These are phyloP conservation scores for Suillus tomentosus DNA, from an alignment of 768 basidiomycete species.

Conservation along the genomic window DNA sequence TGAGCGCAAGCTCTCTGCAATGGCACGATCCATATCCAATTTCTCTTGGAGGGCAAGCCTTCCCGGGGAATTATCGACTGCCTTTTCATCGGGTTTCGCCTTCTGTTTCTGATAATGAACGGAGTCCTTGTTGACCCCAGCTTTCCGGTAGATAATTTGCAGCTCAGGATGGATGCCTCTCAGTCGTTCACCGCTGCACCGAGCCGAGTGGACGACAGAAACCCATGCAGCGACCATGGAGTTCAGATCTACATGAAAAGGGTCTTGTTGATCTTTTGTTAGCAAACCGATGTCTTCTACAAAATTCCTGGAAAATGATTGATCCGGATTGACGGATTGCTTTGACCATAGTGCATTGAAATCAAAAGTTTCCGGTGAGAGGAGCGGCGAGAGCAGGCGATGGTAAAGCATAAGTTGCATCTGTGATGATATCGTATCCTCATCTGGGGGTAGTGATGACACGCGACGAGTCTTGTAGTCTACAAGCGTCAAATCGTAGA, in stretches of 20 bases:
- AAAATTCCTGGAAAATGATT: constrained; percentile 53
- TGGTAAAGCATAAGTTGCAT: constrained; percentile 82
- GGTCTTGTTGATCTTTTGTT: constrained; percentile 19
- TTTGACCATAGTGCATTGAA: constrained; percentile 55
- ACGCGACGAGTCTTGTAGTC: constrained; percentile 73
- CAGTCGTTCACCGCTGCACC: constrained; percentile 23
- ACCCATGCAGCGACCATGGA: constrained; percentile 37
- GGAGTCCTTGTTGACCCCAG: not conserved
- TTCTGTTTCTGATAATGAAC: constrained; percentile 11
- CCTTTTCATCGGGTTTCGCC: constrained; percentile 5
- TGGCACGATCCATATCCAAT: constrained; percentile 45
- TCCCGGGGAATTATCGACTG: constrained; percentile 17
- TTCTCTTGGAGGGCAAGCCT: constrained; percentile 37
- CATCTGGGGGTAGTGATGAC: constrained; percentile 51
- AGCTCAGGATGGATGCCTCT: constrained; percentile 37
- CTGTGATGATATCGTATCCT: constrained; percentile 58
- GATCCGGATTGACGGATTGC: constrained; percentile 44
- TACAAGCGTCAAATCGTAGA: constrained; percentile 44
- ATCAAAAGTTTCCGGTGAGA: constrained; percentile 47
- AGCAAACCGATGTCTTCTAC: constrained; percentile 32
- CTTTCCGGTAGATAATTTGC: constrained; percentile 43
- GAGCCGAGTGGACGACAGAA: constrained; percentile 21
- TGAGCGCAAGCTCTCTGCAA: constrained; percentile 47
- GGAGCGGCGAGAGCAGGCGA: constrained; percentile 57
- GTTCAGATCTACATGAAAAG: constrained; percentile 28